Percentiles rank a stretch among this genome's conserved stretches.
Evolutionary conservation across 768 basidiomycete species (phyloP).

Genomic region (Tricholoma terreum): DNA sequence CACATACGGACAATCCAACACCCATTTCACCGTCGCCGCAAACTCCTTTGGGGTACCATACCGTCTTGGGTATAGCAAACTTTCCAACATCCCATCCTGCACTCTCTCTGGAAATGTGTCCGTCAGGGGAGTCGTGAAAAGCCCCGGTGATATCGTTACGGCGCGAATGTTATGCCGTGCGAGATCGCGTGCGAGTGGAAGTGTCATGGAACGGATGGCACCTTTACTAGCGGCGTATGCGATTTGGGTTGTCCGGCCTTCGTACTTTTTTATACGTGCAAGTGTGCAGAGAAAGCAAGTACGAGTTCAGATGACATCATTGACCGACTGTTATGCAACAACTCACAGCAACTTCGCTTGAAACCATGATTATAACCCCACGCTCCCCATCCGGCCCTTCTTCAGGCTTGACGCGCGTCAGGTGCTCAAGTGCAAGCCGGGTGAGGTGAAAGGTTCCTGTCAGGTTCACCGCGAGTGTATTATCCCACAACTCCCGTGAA

Average conservation of each 20-base stretch:
- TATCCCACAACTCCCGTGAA: slow-evolving; percentile 49
- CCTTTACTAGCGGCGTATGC: slow-evolving; percentile 59
- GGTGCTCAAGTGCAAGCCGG: slow-evolving; percentile 47
- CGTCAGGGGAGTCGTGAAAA: slow-evolving; percentile 47
- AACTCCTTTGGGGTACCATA: slow-evolving; percentile 50
- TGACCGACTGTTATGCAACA: background rate
- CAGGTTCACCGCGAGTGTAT: slow-evolving; percentile 51
- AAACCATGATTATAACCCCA: slow-evolving; percentile 56
- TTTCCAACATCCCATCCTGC: slow-evolving; percentile 31
- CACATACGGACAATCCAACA: slow-evolving; percentile 49
- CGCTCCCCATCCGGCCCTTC: slow-evolving; percentile 48
- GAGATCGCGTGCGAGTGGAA: slow-evolving; percentile 61
- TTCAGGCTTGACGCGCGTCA: slow-evolving; percentile 46
- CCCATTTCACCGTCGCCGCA: slow-evolving; percentile 47
- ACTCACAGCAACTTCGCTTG: slow-evolving; percentile 53
- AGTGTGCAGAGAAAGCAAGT: background rate
- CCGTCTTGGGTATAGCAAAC: slow-evolving; percentile 41
- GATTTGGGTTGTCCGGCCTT: slow-evolving; percentile 55
- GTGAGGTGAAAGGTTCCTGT: slow-evolving; percentile 61
- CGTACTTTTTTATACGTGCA: slow-evolving; percentile 33
- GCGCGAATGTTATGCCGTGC: slow-evolving; percentile 50
- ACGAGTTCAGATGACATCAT: background rate
- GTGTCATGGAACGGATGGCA: slow-evolving; percentile 52
- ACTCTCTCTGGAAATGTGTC: slow-evolving; percentile 34
- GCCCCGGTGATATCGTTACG: slow-evolving; percentile 53